These are phyloP conservation scores for Stygiomarasmius scandens DNA, from an alignment of 1,284 basidiomycete species.

Conservation along the genomic window DNA sequence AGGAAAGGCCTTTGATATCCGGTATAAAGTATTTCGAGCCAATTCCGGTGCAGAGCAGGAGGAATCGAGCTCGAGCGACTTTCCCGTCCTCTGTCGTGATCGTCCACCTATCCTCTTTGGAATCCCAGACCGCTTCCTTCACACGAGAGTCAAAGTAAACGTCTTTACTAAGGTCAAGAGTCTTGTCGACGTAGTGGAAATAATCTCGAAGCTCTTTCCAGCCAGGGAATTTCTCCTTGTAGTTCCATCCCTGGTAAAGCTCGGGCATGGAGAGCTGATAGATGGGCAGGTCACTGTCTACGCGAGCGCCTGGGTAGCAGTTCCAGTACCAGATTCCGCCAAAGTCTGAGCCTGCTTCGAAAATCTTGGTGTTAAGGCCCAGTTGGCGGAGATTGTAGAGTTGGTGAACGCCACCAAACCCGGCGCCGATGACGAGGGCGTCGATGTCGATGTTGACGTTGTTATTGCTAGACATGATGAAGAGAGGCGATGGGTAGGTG, in stretches of 20 bases:
- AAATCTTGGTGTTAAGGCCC: constrained; percentile 9
- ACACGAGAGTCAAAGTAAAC: constrained; percentile 16
- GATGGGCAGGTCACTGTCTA: constrained; percentile 12
- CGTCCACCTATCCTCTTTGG: constrained; percentile 8
- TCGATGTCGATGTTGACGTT: neutral
- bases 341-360: constrained; percentile 8
- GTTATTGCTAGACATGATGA: neutral
- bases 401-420: constrained; percentile 12
- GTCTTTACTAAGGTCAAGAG: constrained; percentile 12
- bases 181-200: constrained; percentile 14
- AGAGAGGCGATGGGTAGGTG: neutral
- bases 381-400: constrained; percentile 7
- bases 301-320: constrained; percentile 10
- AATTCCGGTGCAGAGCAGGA: constrained; percentile 19
- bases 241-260: constrained; percentile 13
- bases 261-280: constrained; percentile 15
- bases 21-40: constrained; percentile 27
- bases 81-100: constrained; percentile 11
- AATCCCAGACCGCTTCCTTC: constrained; percentile 14
- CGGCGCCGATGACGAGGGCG: neutral
- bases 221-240: constrained; percentile 12
- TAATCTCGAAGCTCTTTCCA: constrained; percentile 15
- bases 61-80: constrained; percentile 7
- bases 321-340: constrained; percentile 14
- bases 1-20: constrained; percentile 23